Evolutionary conservation across 306 rosid genomes (phyloP), one percentile per base, ranked within the genome.

Genomic region (Vigna unguiculata): DNA sequence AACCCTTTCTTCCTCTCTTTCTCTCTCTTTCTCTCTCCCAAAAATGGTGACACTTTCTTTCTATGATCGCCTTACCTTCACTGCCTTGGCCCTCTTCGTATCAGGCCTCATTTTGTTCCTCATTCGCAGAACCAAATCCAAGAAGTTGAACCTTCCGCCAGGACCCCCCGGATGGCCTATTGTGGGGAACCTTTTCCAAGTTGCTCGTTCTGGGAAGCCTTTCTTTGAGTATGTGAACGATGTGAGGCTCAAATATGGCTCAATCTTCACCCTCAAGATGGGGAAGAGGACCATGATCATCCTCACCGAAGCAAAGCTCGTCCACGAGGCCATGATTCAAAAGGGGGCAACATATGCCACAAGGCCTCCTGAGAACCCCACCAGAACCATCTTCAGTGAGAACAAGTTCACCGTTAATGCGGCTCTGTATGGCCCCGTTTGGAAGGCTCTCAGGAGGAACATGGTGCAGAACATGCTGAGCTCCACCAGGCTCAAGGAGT

Each of bases 381-480:
- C 99, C 0, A 79, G 97, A 10, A 96, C 74, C 74, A 82, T 96
- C 80, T 96, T 96, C 85, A 92, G 97, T 69, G 68, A 81, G 52
- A 89, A 91, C 83, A 96, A 96, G 59, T 89, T 88, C 89, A 89
- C 93, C 0, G 99, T 96, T 1, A 96, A 92, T 9, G 97, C 99
- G 0, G 74, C 98, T 0, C n/a, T 88, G 7, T 92, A 90, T 16
- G 99, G 99, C 67, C 82, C 91, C 0, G 83, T 88, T 41, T 96
- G 99, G 99, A 85, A 97, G 71, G 88, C 98, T 0, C 82, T 96
- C 30, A 74, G 99, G 11, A 73, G 83, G 41, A 96, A 96, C 92
- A 86, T 96, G 96, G 99, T 96, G 2, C 98, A 96, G 88, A 96
- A 96, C 83, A 96, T 92, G 99, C 96, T 96, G 14, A 89, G 89